phyloP scores from a whole-genome alignment of 805 yeast species.

The Naumovozyma baii region DNA sequence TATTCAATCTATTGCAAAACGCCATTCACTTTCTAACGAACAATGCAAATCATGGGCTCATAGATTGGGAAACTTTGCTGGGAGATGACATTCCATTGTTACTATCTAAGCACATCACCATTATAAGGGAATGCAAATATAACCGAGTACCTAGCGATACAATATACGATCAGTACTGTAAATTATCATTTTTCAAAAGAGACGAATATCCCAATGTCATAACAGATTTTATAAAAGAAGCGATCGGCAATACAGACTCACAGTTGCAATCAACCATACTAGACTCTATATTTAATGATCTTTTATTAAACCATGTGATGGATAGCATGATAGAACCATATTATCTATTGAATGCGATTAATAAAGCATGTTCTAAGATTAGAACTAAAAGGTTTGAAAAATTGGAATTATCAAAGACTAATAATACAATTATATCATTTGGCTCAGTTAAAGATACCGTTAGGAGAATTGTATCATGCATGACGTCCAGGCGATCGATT shows the following conservation, averaged over 20 bases:
- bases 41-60: background rate
- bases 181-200: conserved; percentile 7
- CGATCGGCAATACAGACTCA: conserved; percentile 10
- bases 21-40: conserved; percentile 3
- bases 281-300: conserved; percentile 14
- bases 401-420: background rate
- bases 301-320: conserved; percentile 18
- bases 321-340: conserved; percentile 23
- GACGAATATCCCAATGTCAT: conserved; percentile 15
- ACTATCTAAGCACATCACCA: conserved; percentile 13
- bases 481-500: background rate
- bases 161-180: conserved; percentile 7
- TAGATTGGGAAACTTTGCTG: conserved; percentile 12
- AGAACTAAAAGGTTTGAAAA: conserved; percentile 1
- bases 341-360: conserved; percentile 14
- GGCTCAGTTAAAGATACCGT: background rate
- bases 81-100: conserved; percentile 23
- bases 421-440: background rate
- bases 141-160: conserved; percentile 1
- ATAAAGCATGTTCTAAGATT: conserved; percentile 6
- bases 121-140: conserved; percentile 3
- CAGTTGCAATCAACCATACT: conserved; percentile 18
- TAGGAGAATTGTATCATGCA: background rate
- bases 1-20: conserved; percentile 13
- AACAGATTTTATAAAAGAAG: conserved; percentile 6